Percentiles rank a stretch among this genome's conserved stretches.
These are phyloP conservation scores for Acanthamoeba castellanii DNA, from an alignment of 208 protist genomes.

Conservation along the genomic window DNA sequence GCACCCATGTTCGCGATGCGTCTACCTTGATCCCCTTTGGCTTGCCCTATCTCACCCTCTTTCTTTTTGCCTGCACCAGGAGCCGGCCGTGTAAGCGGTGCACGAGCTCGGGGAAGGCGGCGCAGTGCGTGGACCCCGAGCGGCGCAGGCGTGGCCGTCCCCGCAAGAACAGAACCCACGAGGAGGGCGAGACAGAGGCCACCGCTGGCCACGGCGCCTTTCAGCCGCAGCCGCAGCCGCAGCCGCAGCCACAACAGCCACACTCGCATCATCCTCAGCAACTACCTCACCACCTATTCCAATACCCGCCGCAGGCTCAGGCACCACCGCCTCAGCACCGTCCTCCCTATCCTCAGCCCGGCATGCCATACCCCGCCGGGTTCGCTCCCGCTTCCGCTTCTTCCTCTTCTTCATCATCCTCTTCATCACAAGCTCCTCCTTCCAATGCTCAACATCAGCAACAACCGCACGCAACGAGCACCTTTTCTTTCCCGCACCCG, in stretches of 20 bases:
- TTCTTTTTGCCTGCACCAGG: not conserved
- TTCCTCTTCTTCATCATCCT: not conserved
- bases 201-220: not conserved
- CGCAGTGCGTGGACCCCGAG: conserved; percentile 39
- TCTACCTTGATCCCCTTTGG: no score
- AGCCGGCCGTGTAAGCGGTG: conserved; percentile 4
- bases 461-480: not conserved
- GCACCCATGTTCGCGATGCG: no score
- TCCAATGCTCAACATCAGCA: no score
- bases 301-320: not conserved
- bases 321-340: not conserved
- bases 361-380: not conserved
- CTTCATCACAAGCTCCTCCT: not conserved
- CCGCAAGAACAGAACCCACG: not conserved
- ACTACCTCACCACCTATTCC: not conserved
- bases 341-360: not conserved
- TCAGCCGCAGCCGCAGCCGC: not conserved
- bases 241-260: not conserved
- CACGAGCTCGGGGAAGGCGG: not conserved
- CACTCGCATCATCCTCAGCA: not conserved
- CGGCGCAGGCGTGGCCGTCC: not conserved
- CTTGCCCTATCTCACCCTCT: not conserved
- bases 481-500: no score
- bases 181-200: not conserved
- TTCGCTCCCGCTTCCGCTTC: not conserved